Evolutionary conservation across 768 basidiomycete genomes (phyloP).

Genomic region (Serendipita sp.): DNA sequence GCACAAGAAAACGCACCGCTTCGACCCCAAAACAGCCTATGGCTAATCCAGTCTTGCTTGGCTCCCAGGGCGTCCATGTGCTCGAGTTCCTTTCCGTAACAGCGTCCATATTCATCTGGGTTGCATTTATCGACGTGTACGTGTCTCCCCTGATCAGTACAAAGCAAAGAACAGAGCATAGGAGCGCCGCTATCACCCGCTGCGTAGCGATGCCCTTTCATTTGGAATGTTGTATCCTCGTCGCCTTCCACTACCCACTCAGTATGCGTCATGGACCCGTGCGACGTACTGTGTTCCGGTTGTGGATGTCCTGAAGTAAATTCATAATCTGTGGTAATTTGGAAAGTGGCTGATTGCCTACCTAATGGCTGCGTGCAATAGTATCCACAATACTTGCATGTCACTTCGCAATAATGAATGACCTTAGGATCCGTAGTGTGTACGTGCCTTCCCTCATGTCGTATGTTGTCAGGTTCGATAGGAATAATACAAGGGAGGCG

Average conservation of each 20-base stretch:
- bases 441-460: constrained; percentile 32
- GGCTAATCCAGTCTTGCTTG: constrained; percentile 39
- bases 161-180: constrained; percentile 48
- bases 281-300: constrained; percentile 44
- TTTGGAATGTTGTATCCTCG: constrained; percentile 33
- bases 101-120: constrained; percentile 22
- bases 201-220: constrained; percentile 34
- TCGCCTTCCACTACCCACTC: constrained; percentile 42
- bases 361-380: not conserved
- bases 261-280: constrained; percentile 47
- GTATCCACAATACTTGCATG: constrained; percentile 18
- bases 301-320: constrained; percentile 45
- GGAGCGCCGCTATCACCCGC: constrained; percentile 31
- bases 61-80: constrained; percentile 25
- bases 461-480: constrained; percentile 28
- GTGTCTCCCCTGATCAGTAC: constrained; percentile 41
- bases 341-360: not conserved
- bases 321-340: constrained; percentile 29
- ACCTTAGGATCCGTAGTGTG: constrained; percentile 31
- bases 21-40: constrained; percentile 40
- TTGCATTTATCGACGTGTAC: constrained; percentile 43
- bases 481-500: constrained; percentile 33
- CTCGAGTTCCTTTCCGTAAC: constrained; percentile 30
- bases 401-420: constrained; percentile 40
- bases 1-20: constrained; percentile 27